Evolutionary conservation across 345 rosid species (phyloP).

Genomic region (Arabis alpina): DNA sequence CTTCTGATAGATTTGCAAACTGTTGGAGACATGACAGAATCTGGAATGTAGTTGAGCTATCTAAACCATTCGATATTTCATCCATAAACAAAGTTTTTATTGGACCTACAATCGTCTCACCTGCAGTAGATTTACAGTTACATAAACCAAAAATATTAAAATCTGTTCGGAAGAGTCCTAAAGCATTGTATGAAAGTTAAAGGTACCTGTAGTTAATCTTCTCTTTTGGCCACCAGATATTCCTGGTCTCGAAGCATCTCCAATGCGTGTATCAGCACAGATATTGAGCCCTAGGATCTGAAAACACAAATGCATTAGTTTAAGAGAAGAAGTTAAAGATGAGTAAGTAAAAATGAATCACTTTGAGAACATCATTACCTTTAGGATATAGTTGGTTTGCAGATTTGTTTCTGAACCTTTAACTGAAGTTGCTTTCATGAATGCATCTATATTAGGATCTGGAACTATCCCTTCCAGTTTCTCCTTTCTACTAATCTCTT

Average conservation of each 20-base stretch:
- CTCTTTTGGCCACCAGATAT: constrained; percentile 57
- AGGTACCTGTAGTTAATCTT: constrained; percentile 51
- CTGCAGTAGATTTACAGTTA: constrained; percentile 39
- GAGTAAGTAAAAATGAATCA: background rate
- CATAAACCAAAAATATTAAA: background rate
- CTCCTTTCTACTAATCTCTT: constrained; percentile 40
- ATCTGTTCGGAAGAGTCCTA: background rate
- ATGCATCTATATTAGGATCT: constrained; percentile 43
- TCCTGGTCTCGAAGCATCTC: constrained; percentile 49
- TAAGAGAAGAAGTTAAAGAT: too few species aligned
- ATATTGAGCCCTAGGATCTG: constrained; percentile 54
- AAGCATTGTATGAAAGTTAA: background rate
- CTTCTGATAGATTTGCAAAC: constrained; percentile 59
- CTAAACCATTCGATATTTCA: constrained; percentile 85
- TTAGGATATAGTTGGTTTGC: constrained; percentile 52
- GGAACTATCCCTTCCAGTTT: constrained; percentile 34
- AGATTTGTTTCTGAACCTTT: constrained; percentile 44
- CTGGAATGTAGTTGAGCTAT: constrained; percentile 81
- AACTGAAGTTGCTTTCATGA: constrained; percentile 45
- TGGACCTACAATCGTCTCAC: constrained; percentile 89
- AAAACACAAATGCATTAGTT: background rate
- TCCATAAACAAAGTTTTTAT: constrained; percentile 83
- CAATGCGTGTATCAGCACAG: constrained; percentile 47
- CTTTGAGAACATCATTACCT: constrained; percentile 36
- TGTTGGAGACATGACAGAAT: constrained; percentile 75